phyloP scores from a whole-genome alignment of 148 eudicot genomes.

The Dianthus caryophyllus region DNA sequence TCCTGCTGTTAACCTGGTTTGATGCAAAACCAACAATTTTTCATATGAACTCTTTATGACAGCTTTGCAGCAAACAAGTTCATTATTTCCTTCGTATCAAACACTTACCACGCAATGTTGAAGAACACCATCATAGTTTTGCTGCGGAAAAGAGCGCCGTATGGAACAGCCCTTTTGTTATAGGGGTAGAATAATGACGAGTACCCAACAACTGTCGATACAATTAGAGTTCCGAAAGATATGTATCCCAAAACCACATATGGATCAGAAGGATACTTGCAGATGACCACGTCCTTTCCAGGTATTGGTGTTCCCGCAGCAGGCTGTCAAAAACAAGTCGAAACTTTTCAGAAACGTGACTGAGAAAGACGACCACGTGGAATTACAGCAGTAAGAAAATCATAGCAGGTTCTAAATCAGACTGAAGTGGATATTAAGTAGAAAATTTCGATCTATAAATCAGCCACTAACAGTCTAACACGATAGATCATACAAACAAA shows the following conservation, averaged over 20 bases:
- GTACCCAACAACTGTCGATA: conserved; percentile 48
- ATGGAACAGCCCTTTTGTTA: conserved; percentile 65
- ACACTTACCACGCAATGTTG: conserved; percentile 54
- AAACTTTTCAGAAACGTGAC: neutral
- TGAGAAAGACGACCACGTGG: neutral
- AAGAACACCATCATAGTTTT: conserved; percentile 4
- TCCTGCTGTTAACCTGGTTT: conserved; percentile 45
- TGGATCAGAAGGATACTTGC: conserved; percentile 85
- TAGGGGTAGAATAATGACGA: conserved; percentile 67
- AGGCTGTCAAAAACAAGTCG: conserved; percentile 46
- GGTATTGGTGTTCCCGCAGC: conserved; percentile 62
- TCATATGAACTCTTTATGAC: neutral
- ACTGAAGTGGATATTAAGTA: neutral
- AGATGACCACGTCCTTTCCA: conserved; percentile 68
- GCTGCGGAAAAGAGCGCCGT: neutral
- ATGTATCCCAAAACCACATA: conserved; percentile 63
- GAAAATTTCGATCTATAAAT: neutral
- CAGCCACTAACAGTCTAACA: neutral
- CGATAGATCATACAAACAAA: neutral
- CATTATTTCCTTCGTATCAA: too few relatives aligned
- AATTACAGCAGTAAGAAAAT: neutral
- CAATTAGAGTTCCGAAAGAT: conserved; percentile 47
- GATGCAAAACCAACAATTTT: neutral
- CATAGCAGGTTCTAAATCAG: neutral
- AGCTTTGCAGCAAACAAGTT: too few relatives aligned